Conservation (phyloP, 2,329 filamentous ascomycete species). For the Colletotrichum euphorbiae region DNA sequence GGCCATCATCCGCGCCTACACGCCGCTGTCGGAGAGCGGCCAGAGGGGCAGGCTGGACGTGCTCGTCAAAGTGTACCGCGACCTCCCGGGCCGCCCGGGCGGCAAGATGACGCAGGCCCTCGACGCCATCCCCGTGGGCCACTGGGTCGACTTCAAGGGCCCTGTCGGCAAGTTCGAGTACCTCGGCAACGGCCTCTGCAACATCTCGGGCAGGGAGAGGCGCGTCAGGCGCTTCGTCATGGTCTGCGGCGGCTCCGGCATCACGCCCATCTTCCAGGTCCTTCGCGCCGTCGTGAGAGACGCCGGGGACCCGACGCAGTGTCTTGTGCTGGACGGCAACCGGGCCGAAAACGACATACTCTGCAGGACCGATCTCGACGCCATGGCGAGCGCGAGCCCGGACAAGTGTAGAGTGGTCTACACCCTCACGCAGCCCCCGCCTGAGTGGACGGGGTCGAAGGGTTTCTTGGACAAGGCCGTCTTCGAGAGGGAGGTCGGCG, state of each 20-base stretch:
- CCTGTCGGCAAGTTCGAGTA: slow-evolving; percentile 90
- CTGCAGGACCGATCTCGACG: slow-evolving; percentile 78
- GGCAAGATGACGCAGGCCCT: slow-evolving; percentile 87
- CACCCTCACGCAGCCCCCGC: slow-evolving; percentile 72
- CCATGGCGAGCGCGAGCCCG: slow-evolving; percentile 63
- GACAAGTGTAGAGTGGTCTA: slow-evolving; percentile 74
- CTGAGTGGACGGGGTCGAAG: slow-evolving; percentile 74
- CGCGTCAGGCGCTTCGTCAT: slow-evolving; percentile 79
- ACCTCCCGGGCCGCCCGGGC: slow-evolving; percentile 66
- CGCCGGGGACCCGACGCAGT: slow-evolving; percentile 71
- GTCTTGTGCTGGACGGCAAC: slow-evolving; percentile 84
- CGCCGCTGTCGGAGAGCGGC: slow-evolving; percentile 76
- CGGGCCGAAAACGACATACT: slow-evolving; percentile 84
- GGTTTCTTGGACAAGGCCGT: slow-evolving; percentile 76
- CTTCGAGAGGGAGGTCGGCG: slow-evolving; percentile 68
- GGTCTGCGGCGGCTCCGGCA: slow-evolving; percentile 89
- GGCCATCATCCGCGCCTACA: slow-evolving; percentile 86
- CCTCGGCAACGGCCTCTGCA: slow-evolving; percentile 72
- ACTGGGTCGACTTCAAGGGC: slow-evolving; percentile 86
- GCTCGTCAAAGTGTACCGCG: slow-evolving; percentile 85
- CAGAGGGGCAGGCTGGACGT: slow-evolving; percentile 76
- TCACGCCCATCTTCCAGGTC: slow-evolving; percentile 92
- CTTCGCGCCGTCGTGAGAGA: slow-evolving; percentile 79
- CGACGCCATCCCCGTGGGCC: slow-evolving; percentile 77
- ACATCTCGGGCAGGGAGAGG: slow-evolving; percentile 67